Evolutionary conservation across 2,329 filamentous ascomycete genomes (phyloP), one percentile per base, ranked within the genome.

Genomic region (Fusarium torulosum): DNA sequence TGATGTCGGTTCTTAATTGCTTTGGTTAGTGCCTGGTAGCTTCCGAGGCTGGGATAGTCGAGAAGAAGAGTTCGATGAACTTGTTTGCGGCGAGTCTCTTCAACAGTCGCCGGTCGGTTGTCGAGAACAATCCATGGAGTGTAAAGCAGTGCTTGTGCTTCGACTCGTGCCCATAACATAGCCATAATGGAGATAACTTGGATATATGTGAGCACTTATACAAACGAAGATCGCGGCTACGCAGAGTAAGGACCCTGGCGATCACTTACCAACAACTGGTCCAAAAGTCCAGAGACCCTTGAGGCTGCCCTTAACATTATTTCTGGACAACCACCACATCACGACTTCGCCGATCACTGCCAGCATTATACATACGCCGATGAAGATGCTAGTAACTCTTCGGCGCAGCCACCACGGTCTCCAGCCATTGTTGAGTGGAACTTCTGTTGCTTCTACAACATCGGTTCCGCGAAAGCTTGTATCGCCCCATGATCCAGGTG

Each of bases 41-140:
- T 72, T 9, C 64, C 54, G 15, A 74, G 59, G 46, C 68, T 68
- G 5, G 64, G 50, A 41, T 75, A 75, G 29, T 75, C 74, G 19
- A 75, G 71, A 8, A 75, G 47, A 27, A 75, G 59, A 9, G 74
- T 74, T 20, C 74, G 67, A 8, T 66, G 70, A 21, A 71, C 71
- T 50, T 75, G 73, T 21, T 74, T 75, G 19, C 72, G 69, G n/a
- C 69, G 67, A 17, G 73, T 73, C 33, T 75, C 72, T 7, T 72
- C 64, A 6, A 70, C 71, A n/a, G 67, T 71, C 13, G 54, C 55
- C 1, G 73, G 72, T 49, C 66, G 60, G 14, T 55, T 52, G 25
- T 75, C 59, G 57, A 75, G 74, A 27, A 73, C 55, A 23, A 75
- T 75, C 74, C 74, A 75, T 4, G 74, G 74, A 47, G 55, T 75